Percentiles rank a stretch among this genome's conserved stretches.
phyloP scores from a whole-genome alignment of 257 asterid species.

The Rauvolfia tetraphylla region DNA sequence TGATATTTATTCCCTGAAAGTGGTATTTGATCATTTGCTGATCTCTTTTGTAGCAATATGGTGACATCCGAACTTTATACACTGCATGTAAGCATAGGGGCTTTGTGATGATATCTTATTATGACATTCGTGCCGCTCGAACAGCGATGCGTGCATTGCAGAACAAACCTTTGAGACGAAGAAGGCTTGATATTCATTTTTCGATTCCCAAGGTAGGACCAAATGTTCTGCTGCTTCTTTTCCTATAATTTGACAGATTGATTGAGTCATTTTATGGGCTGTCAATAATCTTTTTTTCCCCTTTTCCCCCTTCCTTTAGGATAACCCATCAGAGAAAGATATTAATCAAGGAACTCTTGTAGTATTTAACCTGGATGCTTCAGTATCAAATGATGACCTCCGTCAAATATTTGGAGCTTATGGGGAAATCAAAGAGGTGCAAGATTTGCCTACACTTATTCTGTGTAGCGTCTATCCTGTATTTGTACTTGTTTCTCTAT shows the following conservation, averaged over 20 bases:
- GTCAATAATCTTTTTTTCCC: neutral
- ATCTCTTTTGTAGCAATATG: conserved; percentile 64
- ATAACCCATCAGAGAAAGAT: conserved; percentile 95
- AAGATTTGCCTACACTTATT: conserved; percentile 6
- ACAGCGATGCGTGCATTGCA: conserved; percentile 83
- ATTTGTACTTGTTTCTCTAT: no score
- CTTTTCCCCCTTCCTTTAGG: conserved; percentile 46
- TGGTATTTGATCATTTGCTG: neutral
- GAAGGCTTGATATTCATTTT: conserved; percentile 94
- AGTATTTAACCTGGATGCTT: conserved; percentile 90
- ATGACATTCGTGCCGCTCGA: conserved; percentile 97
- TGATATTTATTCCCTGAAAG: neutral
- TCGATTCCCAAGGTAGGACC: conserved; percentile 85
- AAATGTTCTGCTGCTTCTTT: neutral
- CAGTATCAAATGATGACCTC: conserved; percentile 90
- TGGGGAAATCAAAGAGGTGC: conserved; percentile 99
- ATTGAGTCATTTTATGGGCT: conserved; percentile 5
- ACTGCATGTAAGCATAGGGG: conserved; percentile 99
- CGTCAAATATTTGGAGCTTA: conserved; percentile 90
- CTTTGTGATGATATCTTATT: conserved; percentile 98
- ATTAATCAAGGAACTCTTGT: conserved; percentile 95
- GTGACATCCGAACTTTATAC: conserved; percentile 90
- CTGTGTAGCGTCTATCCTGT: neutral
- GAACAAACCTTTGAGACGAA: conserved; percentile 83
- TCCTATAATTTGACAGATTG: no score